phyloP scores from a whole-genome alignment of 2,329 filamentous ascomycete genomes.

The Fusarium longipes region DNA sequence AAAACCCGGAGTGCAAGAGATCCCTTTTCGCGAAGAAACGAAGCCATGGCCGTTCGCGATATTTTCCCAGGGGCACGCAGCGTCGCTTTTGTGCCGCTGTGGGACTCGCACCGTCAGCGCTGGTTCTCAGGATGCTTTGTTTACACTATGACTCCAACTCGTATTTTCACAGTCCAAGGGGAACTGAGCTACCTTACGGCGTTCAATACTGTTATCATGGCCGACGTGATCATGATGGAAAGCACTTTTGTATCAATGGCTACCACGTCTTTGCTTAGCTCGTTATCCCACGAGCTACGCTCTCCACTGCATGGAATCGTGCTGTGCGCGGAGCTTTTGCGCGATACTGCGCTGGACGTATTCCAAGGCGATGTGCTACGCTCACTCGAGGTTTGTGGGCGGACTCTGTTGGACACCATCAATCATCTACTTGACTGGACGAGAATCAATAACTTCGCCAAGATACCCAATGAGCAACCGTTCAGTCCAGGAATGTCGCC shows the following conservation, averaged over 20 bases:
- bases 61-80: slow-evolving; percentile 59
- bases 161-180: slow-evolving; percentile 58
- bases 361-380: slow-evolving; percentile 61
- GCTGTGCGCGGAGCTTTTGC: slow-evolving; percentile 63
- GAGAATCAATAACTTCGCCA: slow-evolving; percentile 60
- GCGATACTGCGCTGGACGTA: slow-evolving; percentile 60
- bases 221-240: slow-evolving; percentile 62
- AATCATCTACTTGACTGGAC: slow-evolving; percentile 66
- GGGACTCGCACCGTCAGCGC: slow-evolving; percentile 58
- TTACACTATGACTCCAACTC: slow-evolving; percentile 59
- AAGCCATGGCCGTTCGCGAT: slow-evolving; percentile 45
- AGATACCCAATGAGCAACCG: slow-evolving; percentile 1
- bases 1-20: slow-evolving; percentile 4
- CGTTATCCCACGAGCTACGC: slow-evolving; percentile 70
- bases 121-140: slow-evolving; percentile 63
- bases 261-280: slow-evolving; percentile 69
- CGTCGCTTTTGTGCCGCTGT: slow-evolving; percentile 60
- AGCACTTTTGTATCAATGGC: slow-evolving; percentile 55
- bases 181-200: slow-evolving; percentile 64
- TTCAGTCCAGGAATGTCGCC: background rate
- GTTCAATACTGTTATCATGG: slow-evolving; percentile 67
- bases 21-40: slow-evolving; percentile 28
- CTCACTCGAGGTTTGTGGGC: slow-evolving; percentile 62
- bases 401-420: slow-evolving; percentile 64
- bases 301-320: slow-evolving; percentile 71